Conservation (phyloP, 2,329 filamentous ascomycete species). For the Pestalotiopsis sp. region DNA sequence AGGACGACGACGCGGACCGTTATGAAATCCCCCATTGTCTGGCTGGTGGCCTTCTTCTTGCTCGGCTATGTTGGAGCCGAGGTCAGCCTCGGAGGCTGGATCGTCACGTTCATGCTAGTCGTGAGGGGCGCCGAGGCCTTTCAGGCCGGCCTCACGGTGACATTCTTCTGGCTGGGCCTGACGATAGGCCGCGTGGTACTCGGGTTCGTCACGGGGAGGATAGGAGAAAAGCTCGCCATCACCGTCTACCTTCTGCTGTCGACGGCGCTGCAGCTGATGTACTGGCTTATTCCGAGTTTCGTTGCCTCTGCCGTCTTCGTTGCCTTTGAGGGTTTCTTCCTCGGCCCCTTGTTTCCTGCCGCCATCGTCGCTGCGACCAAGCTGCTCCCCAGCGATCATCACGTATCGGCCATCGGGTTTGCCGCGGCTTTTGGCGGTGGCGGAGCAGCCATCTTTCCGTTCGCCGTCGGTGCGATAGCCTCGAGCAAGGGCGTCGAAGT, state of each 20-base stretch:
- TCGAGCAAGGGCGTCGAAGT: conserved; percentile 57
- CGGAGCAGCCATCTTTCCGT: conserved; percentile 68
- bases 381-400: conserved; percentile 71
- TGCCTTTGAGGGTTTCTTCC: conserved; percentile 74
- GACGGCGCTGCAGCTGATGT: conserved; percentile 69
- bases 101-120: conserved; percentile 84
- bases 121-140: conserved; percentile 72
- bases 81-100: conserved; percentile 75
- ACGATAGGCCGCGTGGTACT: conserved; percentile 73
- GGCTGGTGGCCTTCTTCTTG: conserved; percentile 75
- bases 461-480: conserved; percentile 71
- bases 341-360: conserved; percentile 78
- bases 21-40: conserved; percentile 61
- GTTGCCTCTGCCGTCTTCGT: conserved; percentile 74
- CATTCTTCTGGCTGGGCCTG: conserved; percentile 83
- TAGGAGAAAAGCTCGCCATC: conserved; percentile 72
- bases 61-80: conserved; percentile 81
- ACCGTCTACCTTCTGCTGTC: conserved; percentile 64
- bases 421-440: conserved; percentile 76
- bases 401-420: conserved; percentile 82
- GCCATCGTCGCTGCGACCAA: conserved; percentile 75
- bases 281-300: conserved; percentile 82
- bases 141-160: conserved; percentile 73
- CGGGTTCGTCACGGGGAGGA: conserved; percentile 73
- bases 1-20: conserved; percentile 48